Evolutionary conservation across 805 yeast species (phyloP), one percentile per base, ranked within the genome.

Genomic region (Yamadazyma phyllophila): DNA sequence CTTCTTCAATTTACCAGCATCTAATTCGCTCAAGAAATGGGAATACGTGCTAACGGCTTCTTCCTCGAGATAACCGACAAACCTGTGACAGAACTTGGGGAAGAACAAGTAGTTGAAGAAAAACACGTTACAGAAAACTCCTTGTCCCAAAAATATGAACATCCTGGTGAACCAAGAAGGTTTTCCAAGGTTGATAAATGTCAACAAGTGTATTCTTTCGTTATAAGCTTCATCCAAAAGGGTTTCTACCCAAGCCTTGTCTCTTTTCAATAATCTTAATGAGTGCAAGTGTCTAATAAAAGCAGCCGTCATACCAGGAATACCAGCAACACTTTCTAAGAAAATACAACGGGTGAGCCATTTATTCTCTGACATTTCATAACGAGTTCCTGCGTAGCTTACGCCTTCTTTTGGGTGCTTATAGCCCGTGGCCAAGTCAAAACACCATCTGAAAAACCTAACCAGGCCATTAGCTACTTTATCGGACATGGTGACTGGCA

Each of bases 221-320:
- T 85, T 84, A 65, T 83, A 85, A 0, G 90, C 88, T 58, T 84
- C 91, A 55, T 84, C 90, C 33, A 80, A 66, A 33, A 85, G 66
- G 1, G 90, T 83, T 60, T 84, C 88, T 50, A 85, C 74, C 85
- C 88, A 85, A 1, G 87, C 89, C 56, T 80, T 77, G 59, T 84
- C 91, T 48, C 90, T 65, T 55, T 73, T 73, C 53, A 85, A 66
- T 41, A 82, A 61, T 52, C 91, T 66, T 39, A 84, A 59, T 2
- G 87, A 77, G 51, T 81, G 82, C 55, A 84, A 69, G 58, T 85
- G 90, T 46, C 90, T 74, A 36, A 85, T 61, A 63, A 83, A 84
- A 1, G 85, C 85, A 2, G 87, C 91, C 39, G 81, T 85, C 73
- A 82, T 78, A 9, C 91, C 90, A 1, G 91, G 91, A n/a, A 84